A percentile compares a stretch with the other conserved stretches of the same genome.
These are phyloP conservation scores for Aspergillus viridinutans DNA, from an alignment of 2,329 filamentous ascomycete species.

Conservation along the genomic window DNA sequence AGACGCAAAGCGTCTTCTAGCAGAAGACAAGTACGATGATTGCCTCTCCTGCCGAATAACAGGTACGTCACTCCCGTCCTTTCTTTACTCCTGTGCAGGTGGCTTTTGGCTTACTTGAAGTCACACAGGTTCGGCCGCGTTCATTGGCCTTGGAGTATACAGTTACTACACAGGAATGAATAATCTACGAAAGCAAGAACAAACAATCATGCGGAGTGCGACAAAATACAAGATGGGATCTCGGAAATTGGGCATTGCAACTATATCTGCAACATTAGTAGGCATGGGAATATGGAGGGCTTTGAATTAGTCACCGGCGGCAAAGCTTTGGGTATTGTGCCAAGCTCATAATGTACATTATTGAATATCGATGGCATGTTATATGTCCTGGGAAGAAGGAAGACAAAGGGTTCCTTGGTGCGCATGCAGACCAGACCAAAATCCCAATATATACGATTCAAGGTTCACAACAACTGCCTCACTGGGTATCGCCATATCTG, in stretches of 20 bases:
- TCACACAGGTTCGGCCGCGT: constrained; percentile 65
- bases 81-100: background rate
- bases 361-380: background rate
- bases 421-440: constrained; percentile 1
- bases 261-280: constrained; percentile 63
- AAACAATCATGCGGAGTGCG: constrained; percentile 61
- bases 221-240: constrained; percentile 70
- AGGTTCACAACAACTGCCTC: constrained; percentile 25
- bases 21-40: constrained; percentile 49
- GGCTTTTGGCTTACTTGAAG: constrained; percentile 4
- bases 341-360: background rate
- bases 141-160: constrained; percentile 71
- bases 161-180: constrained; percentile 71
- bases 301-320: constrained; percentile 46
- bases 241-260: constrained; percentile 62
- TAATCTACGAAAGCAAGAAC: constrained; percentile 63
- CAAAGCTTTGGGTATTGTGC: background rate
- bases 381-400: background rate
- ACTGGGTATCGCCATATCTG: constrained; percentile 33
- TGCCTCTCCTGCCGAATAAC: constrained; percentile 68
- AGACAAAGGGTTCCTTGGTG: background rate
- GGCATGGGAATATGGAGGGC: constrained; percentile 69
- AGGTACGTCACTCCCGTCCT: constrained; percentile 48
- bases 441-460: constrained; percentile 9
- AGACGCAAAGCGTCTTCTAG: constrained; percentile 56